These are phyloP conservation scores for Pisolithus marmoratus DNA, from an alignment of 768 basidiomycete species.

Conservation along the genomic window DNA sequence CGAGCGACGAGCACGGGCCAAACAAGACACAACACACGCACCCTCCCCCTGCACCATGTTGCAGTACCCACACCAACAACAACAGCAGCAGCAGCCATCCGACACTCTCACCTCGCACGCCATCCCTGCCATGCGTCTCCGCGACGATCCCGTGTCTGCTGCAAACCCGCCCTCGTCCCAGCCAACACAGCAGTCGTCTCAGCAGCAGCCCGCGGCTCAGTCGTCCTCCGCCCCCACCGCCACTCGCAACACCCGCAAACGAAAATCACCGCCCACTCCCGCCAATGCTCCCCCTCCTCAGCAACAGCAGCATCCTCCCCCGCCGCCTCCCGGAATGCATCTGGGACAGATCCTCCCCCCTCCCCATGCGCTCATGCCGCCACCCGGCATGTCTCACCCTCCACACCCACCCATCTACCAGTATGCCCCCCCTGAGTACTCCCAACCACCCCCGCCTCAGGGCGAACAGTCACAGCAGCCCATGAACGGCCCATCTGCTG, in stretches of 20 bases:
- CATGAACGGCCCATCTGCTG: constrained; percentile 15
- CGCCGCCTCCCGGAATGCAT: constrained; percentile 30
- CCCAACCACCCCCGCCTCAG: constrained; percentile 18
- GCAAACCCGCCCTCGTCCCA: constrained; percentile 14
- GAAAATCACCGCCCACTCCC: constrained; percentile 57
- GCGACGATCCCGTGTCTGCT: constrained; percentile 42
- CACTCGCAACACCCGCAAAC: constrained; percentile 45
- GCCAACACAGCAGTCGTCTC: constrained; percentile 3
- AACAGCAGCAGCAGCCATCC: constrained; percentile 10
- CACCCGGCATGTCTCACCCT: constrained; percentile 22
- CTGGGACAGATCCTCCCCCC: constrained; percentile 53
- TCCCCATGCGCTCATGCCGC: constrained; percentile 47
- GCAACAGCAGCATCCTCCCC: constrained; percentile 29
- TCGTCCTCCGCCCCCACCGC: constrained; percentile 4
- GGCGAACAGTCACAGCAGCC: constrained; percentile 24
- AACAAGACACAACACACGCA: neutral
- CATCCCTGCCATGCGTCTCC: constrained; percentile 47
- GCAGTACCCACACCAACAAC: constrained; percentile 20
- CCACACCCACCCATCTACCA: constrained; percentile 27
- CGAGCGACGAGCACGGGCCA: neutral
- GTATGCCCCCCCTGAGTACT: constrained; percentile 29
- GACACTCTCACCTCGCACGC: constrained; percentile 14
- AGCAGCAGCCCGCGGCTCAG: neutral
- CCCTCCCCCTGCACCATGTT: constrained; percentile 17
- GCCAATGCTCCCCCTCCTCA: constrained; percentile 17